Evolutionary conservation across 1,284 basidiomycete species (phyloP).

Genomic region (Ceratobasidium sp.): DNA sequence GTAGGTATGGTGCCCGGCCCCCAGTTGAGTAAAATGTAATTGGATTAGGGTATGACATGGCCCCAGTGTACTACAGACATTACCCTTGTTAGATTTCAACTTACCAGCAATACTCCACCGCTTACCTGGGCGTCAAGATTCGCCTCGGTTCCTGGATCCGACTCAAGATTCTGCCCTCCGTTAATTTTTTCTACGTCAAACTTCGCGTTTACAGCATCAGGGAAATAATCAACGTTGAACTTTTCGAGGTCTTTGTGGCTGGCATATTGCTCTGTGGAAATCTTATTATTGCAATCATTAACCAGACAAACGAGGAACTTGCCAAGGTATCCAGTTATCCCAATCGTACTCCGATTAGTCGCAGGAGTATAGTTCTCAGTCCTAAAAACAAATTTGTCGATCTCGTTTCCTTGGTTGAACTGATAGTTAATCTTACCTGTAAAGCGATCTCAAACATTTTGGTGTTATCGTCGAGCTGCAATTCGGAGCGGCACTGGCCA

Average conservation of each 20-base stretch:
- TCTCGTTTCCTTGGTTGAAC: background rate
- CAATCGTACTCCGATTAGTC: constrained; percentile 65
- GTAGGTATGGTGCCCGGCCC: constrained; percentile 51
- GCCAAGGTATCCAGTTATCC: constrained; percentile 71
- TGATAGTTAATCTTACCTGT: constrained; percentile 59
- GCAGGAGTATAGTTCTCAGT: constrained; percentile 67
- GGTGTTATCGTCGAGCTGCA: constrained; percentile 69
- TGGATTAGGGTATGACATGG: constrained; percentile 50
- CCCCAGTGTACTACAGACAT: constrained; percentile 12
- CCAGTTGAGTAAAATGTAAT: constrained; percentile 52
- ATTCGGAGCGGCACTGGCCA: constrained; percentile 60
- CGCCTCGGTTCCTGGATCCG: constrained; percentile 49
- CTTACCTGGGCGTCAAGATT: constrained; percentile 55
- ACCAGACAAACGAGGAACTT: constrained; percentile 52
- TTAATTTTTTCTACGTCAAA: constrained; percentile 53
- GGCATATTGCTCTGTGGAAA: constrained; percentile 37
- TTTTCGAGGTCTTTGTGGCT: constrained; percentile 33
- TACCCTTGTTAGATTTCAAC: constrained; percentile 65
- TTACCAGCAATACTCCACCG: constrained; percentile 40
- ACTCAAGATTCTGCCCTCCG: constrained; percentile 29
- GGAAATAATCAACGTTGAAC: constrained; percentile 51
- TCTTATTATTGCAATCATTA: background rate
- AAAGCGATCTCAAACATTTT: constrained; percentile 68
- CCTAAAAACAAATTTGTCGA: background rate
- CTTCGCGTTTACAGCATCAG: constrained; percentile 51